phyloP scores from a whole-genome alignment of 257 asterid genomes.

The Solanum dulcamara region DNA sequence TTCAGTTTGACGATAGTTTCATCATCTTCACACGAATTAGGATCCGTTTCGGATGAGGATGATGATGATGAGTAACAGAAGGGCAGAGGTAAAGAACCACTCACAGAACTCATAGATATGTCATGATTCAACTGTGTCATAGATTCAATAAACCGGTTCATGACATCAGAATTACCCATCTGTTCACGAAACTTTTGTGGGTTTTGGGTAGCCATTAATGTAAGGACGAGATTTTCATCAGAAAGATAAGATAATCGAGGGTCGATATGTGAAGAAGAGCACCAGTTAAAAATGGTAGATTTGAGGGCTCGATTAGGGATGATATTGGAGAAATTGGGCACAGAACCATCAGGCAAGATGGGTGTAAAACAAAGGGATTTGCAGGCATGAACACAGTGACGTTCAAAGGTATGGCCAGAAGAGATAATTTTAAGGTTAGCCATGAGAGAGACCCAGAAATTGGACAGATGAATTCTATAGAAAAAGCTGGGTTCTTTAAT shows the following conservation, averaged over 20 bases:
- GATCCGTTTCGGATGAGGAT: slow-evolving; percentile 40
- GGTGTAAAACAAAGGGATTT: slow-evolving; percentile 45
- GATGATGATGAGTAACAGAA: slow-evolving; percentile 46
- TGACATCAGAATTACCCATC: neutral
- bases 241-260: slow-evolving; percentile 43
- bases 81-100: neutral
- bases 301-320: slow-evolving; percentile 78
- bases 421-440: slow-evolving; percentile 77
- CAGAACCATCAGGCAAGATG: slow-evolving; percentile 28
- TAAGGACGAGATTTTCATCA: slow-evolving; percentile 42
- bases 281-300: slow-evolving; percentile 65
- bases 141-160: neutral
- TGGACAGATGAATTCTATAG: slow-evolving; percentile 64
- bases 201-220: slow-evolving; percentile 5
- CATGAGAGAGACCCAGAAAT: slow-evolving; percentile 47
- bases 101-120: slow-evolving; percentile 38
- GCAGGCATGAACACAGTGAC: slow-evolving; percentile 57
- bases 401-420: slow-evolving; percentile 86
- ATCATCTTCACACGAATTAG: slow-evolving; percentile 38
- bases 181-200: neutral
- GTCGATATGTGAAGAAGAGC: slow-evolving; percentile 25
- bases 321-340: slow-evolving; percentile 49
- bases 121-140: slow-evolving; percentile 11
- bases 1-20: slow-evolving; percentile 32
- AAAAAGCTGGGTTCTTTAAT: slow-evolving; percentile 19